Conservation (phyloP, 208 protist genomes). For the Acanthamoeba lenticulata region DNA sequence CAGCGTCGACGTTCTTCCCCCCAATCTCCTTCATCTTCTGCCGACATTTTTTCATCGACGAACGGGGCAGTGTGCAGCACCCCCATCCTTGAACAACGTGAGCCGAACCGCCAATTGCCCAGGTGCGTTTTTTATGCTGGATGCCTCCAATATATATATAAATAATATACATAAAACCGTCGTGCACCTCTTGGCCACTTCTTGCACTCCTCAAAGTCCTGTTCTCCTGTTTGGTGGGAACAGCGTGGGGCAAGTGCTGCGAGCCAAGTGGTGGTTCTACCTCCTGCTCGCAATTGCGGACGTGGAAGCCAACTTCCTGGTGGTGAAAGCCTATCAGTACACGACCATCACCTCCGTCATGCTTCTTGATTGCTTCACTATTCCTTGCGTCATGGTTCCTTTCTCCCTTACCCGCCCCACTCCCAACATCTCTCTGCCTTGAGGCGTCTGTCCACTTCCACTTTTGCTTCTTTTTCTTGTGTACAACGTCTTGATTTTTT, state of each 20-base stretch:
- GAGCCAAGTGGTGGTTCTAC: constrained; percentile 90
- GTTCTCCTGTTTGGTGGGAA: no score
- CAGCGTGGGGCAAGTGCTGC: constrained; percentile 86
- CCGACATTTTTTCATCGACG: background rate
- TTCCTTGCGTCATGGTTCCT: constrained; percentile 90
- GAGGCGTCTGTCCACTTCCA: no score
- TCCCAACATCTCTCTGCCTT: no score
- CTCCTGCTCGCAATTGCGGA: constrained; percentile 91
- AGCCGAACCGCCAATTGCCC: background rate
- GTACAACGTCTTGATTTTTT: background rate
- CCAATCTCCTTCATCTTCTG: constrained; percentile 62
- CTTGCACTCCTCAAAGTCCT: no score
- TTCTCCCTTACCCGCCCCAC: background rate
- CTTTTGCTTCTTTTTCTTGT: background rate
- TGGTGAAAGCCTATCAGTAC: constrained; percentile 94
- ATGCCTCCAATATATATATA: no score
- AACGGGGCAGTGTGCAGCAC: background rate
- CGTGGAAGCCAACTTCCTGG: constrained; percentile 93
- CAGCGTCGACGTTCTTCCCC: constrained; percentile 81
- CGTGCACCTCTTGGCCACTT: no score
- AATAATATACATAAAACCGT: no score
- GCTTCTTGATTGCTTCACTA: constrained; percentile 92
- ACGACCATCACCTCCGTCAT: constrained; percentile 93
- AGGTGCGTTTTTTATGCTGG: no score
- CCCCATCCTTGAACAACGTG: background rate